Evolutionary conservation across 441 rosid genomes (phyloP), one percentile per base, ranked within the genome.

Genomic region (Croton setiger): DNA sequence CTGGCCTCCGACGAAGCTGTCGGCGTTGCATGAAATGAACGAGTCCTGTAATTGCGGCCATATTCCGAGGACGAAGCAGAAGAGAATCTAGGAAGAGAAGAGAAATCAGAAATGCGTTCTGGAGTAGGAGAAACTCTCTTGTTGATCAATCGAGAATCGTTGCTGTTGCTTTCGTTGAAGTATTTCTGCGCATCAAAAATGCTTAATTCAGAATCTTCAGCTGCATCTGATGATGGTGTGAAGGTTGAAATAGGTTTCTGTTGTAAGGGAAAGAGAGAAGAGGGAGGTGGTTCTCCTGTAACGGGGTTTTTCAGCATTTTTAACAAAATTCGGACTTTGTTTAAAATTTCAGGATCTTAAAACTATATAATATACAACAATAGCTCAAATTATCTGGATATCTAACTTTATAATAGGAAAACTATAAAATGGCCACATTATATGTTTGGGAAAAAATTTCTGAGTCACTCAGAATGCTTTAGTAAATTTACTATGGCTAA

Each of bases 1-100:
- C 97, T 94, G 2, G 92, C 97, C 78, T 94, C 96, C 2, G 97
- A 91, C 0, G 97, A 91, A 45, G 90, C 86, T 9, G 87, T 88
- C 4, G 89, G 93, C 6, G 92, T 84, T 17, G 88, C 84, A 23
- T 81, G 85, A 74, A 82, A 84, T 15, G 90, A 84, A 4, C 80
- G 83, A 33, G 76, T 71, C 57, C 86, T 60, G 73, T 76, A 76
- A 27, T 70, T 78, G 61, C 78, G 78, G 8, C 83, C 78, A 62
- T 66, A 72, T 0, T 83, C 84, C 0, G 73, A 79, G 0, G 86
- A 84, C 0, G 93, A 91, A 51, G 86, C 88, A 21, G 92, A 85
- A 12, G 93, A 86, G 64, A 83, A 74, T 77, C 89, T 82, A 17
- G 84, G 81, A 64, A 82, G 54, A 0, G 76, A 69, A 0, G 76